Conservation (phyloP, 108 stramenopile genomes). For the Halocafeteria seosinensis region DNA sequence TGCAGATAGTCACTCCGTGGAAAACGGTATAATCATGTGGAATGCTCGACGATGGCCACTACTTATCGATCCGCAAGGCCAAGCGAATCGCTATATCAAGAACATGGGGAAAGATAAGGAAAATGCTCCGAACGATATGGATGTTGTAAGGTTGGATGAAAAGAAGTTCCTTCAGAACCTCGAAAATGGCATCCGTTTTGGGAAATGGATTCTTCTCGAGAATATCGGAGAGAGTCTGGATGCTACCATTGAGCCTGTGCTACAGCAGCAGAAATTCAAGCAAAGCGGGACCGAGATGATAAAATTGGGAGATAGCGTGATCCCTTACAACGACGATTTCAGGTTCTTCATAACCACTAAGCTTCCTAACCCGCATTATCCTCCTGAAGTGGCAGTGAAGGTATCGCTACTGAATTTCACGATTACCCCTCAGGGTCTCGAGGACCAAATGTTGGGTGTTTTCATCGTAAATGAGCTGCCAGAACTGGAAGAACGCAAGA, state of each 20-base stretch:
- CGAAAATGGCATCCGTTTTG: constrained; percentile 47
- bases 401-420: constrained; percentile 46
- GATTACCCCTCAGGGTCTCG: constrained; percentile 41
- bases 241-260: constrained; percentile 44
- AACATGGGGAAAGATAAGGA: constrained; percentile 39
- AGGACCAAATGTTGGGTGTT: constrained; percentile 48
- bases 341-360: constrained; percentile 48
- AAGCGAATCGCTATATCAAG: constrained; percentile 46
- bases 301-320: constrained; percentile 41
- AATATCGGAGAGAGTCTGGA: constrained; percentile 47
- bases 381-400: constrained; percentile 44
- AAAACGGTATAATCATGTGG: constrained; percentile 50
- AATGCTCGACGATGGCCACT: constrained; percentile 46
- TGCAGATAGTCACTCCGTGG: constrained; percentile 31
- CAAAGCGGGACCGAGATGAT: constrained; percentile 50
- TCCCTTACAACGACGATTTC: constrained; percentile 46
- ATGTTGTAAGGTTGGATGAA: constrained; percentile 38
- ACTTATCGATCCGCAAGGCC: constrained; percentile 47
- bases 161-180: constrained; percentile 41
- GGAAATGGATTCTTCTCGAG: constrained; percentile 48
- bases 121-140: constrained; percentile 36
- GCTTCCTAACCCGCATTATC: constrained; percentile 46
- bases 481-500: constrained; percentile 20
- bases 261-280: constrained; percentile 47
- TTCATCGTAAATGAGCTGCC: constrained; percentile 37